A percentile compares a stretch with the other conserved stretches of the same genome.
Conservation (phyloP, 441 rosid species). For the Oxalis stricta region DNA sequence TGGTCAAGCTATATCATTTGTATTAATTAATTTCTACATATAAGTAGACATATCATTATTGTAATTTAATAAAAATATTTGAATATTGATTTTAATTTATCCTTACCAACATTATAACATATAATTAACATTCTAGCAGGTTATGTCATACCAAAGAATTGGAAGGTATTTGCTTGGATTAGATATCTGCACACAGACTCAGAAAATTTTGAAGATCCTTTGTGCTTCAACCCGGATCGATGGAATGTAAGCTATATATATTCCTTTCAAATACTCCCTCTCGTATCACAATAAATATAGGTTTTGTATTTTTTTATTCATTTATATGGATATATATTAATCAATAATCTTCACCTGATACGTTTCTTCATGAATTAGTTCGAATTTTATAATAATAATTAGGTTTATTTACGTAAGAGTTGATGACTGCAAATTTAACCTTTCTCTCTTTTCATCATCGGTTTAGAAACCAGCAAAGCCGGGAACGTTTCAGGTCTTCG, state of each 20-base stretch:
- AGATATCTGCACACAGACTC: constrained; percentile 22
- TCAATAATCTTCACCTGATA: too few relatives aligned
- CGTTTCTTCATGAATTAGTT: too few relatives aligned
- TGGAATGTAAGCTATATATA: constrained; percentile 20
- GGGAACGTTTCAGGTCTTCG: constrained; percentile 18
- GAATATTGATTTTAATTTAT: neutral
- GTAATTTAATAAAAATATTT: neutral
- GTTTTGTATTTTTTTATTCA: too few relatives aligned
- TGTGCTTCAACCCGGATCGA: constrained; percentile 26
- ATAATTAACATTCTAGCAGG: constrained; percentile 4
- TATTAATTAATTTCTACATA: too few relatives aligned
- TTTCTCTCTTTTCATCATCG: neutral
- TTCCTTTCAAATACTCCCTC: too few relatives aligned
- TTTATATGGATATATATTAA: too few relatives aligned
- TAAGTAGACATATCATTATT: too few relatives aligned
- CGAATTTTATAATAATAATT: too few relatives aligned
- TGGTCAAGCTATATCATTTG: too few relatives aligned
- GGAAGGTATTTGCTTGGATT: constrained; percentile 27
- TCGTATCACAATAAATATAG: too few relatives aligned
- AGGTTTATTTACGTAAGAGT: too few relatives aligned
- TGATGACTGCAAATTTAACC: neutral
- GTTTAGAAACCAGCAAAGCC: constrained; percentile 14
- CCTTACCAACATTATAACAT: neutral
- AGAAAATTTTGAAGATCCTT: constrained; percentile 26
- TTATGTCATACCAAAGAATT: constrained; percentile 24